phyloP scores from a whole-genome alignment of 2,329 filamentous ascomycete genomes.

The Mycosphaerella arachidis region DNA sequence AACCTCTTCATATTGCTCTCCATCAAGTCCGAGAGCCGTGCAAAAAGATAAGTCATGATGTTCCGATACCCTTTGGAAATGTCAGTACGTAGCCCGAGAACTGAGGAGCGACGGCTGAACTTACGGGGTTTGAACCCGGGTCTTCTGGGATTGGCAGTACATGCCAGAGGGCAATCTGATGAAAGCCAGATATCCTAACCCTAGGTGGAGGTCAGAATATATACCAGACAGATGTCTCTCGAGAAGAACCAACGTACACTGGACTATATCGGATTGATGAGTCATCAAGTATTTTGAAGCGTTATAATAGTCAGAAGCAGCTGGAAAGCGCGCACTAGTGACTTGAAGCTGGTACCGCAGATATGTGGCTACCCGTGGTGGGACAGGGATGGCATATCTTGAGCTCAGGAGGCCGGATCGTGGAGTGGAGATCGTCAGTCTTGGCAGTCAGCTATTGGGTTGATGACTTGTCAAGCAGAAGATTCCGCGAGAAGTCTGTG shows the following conservation, averaged over 20 bases:
- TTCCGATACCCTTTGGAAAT: background rate
- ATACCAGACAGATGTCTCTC: background rate
- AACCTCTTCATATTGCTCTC: too few relatives aligned
- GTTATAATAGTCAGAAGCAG: background rate
- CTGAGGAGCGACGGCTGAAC: background rate
- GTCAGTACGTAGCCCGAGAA: background rate
- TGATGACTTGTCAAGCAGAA: background rate
- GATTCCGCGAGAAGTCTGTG: background rate
- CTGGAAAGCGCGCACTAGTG: too few relatives aligned
- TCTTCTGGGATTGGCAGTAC: slow-evolving; percentile 1
- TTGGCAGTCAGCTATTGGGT: background rate
- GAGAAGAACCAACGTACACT: background rate
- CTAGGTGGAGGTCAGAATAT: background rate
- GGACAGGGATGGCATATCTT: background rate
- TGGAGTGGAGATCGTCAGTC: background rate
- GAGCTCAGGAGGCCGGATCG: background rate
- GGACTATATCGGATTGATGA: slow-evolving; percentile 10
- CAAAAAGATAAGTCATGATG: background rate
- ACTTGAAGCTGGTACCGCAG: background rate
- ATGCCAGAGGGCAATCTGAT: slow-evolving; percentile 1
- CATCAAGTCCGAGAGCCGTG: background rate
- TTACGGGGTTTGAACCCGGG: slow-evolving; percentile 2
- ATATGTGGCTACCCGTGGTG: background rate
- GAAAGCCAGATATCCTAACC: slow-evolving; percentile 16
- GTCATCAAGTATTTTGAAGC: background rate